Conservation (phyloP, 208 protist genomes). For the Acanthamoeba culbertsoni region DNA sequence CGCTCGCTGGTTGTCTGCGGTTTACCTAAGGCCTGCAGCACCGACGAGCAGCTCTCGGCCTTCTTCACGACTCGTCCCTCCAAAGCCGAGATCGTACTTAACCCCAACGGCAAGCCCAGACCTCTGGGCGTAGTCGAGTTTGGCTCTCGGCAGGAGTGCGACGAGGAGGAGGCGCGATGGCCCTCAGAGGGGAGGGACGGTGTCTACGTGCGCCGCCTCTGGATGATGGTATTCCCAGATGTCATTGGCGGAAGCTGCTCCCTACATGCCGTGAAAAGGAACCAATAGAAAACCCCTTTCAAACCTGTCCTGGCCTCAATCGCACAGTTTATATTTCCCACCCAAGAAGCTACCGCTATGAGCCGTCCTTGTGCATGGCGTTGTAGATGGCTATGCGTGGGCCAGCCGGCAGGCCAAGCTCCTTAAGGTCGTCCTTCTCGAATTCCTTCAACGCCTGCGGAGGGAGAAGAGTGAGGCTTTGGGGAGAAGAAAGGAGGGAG, state of each 20-base stretch:
- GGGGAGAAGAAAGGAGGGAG: background rate
- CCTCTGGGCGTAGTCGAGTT: slow-evolving; percentile 48
- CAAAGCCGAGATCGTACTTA: slow-evolving; percentile 37
- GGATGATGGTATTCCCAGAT: slow-evolving; percentile 15
- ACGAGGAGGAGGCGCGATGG: slow-evolving; percentile 29
- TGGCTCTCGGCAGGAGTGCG: background rate
- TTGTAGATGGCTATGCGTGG: slow-evolving; percentile 59
- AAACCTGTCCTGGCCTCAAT: no score
- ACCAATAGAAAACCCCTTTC: no score
- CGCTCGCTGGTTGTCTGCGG: slow-evolving; percentile 38
- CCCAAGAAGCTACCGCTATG: no score
- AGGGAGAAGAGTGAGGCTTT: no score
- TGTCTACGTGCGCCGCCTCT: slow-evolving; percentile 3
- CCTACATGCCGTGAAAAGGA: background rate
- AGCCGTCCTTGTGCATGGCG: slow-evolving; percentile 28
- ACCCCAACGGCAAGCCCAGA: slow-evolving; percentile 51
- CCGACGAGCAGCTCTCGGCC: background rate
- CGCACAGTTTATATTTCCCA: no score
- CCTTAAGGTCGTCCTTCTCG: slow-evolving; percentile 54
- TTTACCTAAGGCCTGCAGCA: background rate
- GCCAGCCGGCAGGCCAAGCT: slow-evolving; percentile 28
- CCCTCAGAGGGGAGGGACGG: background rate
- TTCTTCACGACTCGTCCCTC: background rate
- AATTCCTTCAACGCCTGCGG: slow-evolving; percentile 43
- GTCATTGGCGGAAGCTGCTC: slow-evolving; percentile 45